These are phyloP conservation scores for Syzygium oleosum DNA, from an alignment of 345 rosid species.

Conservation along the genomic window DNA sequence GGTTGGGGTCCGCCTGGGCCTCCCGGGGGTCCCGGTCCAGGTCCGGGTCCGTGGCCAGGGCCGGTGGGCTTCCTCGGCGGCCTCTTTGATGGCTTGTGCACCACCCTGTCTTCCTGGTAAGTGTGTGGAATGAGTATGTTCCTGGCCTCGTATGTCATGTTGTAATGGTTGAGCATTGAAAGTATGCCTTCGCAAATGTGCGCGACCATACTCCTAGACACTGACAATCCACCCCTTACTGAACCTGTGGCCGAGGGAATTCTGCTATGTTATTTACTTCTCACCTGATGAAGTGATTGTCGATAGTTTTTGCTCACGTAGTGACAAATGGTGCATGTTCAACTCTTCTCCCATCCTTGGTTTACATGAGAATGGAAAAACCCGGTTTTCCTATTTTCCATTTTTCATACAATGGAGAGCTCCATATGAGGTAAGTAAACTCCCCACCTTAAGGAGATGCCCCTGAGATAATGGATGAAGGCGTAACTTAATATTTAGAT, in stretches of 20 bases:
- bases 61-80: slow-evolving; percentile 2
- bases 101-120: slow-evolving; percentile 17
- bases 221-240: not conserved
- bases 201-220: not conserved
- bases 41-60: slow-evolving; percentile 4
- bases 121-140: not conserved
- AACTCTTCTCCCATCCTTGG: no score
- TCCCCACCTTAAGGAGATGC: no score
- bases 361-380: not conserved
- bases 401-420: not conserved
- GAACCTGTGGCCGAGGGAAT: not conserved
- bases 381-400: not conserved
- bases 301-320: not conserved
- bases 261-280: not conserved
- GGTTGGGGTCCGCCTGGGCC: not conserved
- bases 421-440: not conserved
- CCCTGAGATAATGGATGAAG: not conserved
- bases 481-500: fast-evolving
- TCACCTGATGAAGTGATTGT: not conserved
- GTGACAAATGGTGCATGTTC: not conserved
- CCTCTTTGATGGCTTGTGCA: slow-evolving; percentile 16
- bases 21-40: slow-evolving; percentile 1
- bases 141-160: not conserved
- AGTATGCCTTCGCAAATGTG: not conserved
- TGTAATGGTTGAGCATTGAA: not conserved